A percentile compares a stretch with the other conserved stretches of the same genome.
Evolutionary conservation across 176 grass and related monocot species (phyloP).

Genomic region (Zea mays): DNA sequence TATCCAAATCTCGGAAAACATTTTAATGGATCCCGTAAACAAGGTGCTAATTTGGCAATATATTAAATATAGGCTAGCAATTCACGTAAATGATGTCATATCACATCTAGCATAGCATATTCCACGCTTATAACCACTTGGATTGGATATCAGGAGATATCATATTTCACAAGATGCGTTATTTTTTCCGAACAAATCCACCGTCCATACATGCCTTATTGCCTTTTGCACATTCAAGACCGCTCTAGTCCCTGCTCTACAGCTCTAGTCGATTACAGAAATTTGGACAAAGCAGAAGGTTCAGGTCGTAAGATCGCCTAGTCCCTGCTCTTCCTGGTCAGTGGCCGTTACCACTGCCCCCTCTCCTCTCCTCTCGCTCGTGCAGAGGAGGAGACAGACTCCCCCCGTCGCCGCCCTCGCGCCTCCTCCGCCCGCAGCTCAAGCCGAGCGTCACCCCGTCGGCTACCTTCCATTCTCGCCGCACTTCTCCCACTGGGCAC

Average conservation of each 20-base stretch:
- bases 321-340: slow-evolving; percentile 26
- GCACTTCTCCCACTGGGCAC: not conserved
- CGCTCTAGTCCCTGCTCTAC: not conserved
- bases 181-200: not conserved
- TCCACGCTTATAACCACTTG: not conserved
- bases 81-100: not conserved
- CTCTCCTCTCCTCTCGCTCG: not conserved
- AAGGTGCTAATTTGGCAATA: not conserved
- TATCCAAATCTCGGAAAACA: too few species aligned
- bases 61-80: not conserved
- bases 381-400: not conserved
- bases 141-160: not conserved
- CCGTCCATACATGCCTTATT: not conserved
- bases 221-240: not conserved
- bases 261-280: not conserved
- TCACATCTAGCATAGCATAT: not conserved
- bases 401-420: slow-evolving; percentile 29
- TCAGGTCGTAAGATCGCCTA: not conserved
- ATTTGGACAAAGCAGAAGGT: not conserved
- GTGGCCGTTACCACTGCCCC: slow-evolving; percentile 49
- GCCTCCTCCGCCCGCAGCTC: slow-evolving; percentile 36
- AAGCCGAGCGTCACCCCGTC: slow-evolving; percentile 19
- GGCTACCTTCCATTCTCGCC: slow-evolving; percentile 26
- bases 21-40: not conserved
- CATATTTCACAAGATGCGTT: not conserved